Base-by-base conservation (phyloP, 2,329 filamentous ascomycete species). In the Thermoascus crustaceus region DNA sequence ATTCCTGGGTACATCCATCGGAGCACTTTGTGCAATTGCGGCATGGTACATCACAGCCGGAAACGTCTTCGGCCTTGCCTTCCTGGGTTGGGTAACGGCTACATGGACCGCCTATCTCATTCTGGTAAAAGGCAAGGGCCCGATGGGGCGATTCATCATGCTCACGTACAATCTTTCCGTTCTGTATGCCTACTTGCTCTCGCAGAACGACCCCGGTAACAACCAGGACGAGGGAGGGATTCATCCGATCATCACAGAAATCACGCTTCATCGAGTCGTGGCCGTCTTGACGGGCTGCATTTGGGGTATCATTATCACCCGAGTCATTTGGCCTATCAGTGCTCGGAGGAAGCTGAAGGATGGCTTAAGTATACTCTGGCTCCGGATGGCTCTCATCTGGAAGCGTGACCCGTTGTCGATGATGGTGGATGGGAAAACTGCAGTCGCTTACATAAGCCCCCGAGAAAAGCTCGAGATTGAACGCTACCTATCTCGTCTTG, bases 331-430 rank as follows among this genome's bases (percentile, higher is more conserved):
- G 85, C 91, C 91, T 6, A 93, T 95, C 43, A 91, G 86, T 20
- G 91, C 87, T 2, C 76, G 91, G 27, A 72, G 75, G 43, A 94
- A 94, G 61, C 80, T 96, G 50, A 86, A 91, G 53, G 82, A 94
- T 50, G 89, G 89, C 2, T 71, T 95, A 7, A 85, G 85, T 18
- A 71, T 94, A n/a, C 68, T 98, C 8, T 96, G 91, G 75, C 72
- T 98, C 5, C 85, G 93, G 39, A 88, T 98, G 78, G 85, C 87
- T 10, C 72, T 98, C 21, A 88, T 96, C 45, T 98, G 91, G 91
- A 94, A 89, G 63, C 78, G 88, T 29, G 89, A 93, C 6, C 91
- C 91, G 0, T 68, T 98, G 16, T 81, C 83, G 4, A 76, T 80
- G 5, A 72, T 94, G 37, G 66, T 79, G 1, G 71, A 78, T 30